Percentiles rank a stretch among this genome's conserved stretches.
Conservation (phyloP, 495 filamentous ascomycete genomes). For the Trypethelium eluteriae region DNA sequence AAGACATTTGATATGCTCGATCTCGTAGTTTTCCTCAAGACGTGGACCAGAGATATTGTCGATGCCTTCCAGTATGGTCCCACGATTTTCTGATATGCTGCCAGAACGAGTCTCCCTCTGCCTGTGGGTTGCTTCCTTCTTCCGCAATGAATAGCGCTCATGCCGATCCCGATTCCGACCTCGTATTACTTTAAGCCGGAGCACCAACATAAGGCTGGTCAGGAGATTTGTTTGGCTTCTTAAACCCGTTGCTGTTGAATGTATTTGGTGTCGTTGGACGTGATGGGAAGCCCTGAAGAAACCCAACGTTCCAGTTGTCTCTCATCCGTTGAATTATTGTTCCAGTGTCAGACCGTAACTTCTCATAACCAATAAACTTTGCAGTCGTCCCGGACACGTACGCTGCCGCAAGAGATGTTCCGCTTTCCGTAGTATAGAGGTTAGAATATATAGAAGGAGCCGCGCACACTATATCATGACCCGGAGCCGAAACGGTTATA, state of each 20-base stretch:
- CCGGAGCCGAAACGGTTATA: conserved; percentile 1
- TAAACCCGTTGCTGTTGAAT: background rate
- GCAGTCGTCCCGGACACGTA: background rate
- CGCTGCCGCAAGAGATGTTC: background rate
- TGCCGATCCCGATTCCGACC: too few species aligned
- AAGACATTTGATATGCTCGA: too few species aligned
- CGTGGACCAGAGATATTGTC: too few species aligned
- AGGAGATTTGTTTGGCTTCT: background rate
- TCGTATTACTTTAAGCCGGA: background rate
- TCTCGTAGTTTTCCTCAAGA: too few species aligned
- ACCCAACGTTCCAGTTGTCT: background rate
- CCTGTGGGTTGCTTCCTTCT: too few species aligned
- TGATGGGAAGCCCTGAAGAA: background rate
- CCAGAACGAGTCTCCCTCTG: too few species aligned
- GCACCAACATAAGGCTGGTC: background rate
- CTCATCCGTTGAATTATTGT: background rate
- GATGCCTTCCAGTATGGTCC: too few species aligned
- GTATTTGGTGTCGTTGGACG: background rate
- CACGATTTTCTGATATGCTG: too few species aligned
- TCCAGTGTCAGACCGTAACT: background rate
- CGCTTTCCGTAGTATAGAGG: background rate
- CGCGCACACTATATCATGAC: background rate
- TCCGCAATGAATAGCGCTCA: too few species aligned
- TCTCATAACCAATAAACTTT: background rate
- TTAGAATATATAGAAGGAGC: background rate